Base-by-base conservation (phyloP, 805 yeast genomes). In the Blastobotrys peoriensis region DNA sequence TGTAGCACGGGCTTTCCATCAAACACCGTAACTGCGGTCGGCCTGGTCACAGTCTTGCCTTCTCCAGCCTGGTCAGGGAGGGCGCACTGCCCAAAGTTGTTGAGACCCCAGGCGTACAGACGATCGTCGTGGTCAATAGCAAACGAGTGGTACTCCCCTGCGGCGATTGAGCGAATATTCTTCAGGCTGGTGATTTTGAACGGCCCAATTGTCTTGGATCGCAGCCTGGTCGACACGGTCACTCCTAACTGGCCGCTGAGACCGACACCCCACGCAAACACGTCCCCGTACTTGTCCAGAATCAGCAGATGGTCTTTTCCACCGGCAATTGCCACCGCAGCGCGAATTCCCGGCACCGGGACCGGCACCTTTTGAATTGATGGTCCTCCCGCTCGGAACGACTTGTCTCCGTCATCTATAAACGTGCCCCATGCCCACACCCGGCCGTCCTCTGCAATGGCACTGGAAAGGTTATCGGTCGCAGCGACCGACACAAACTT, bases 361-460 rank as follows among this genome's bases (percentile, higher is more conserved):
- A 69, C 64, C 6, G 98, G 98, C 1, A 69, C 70, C 19, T 56
- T 67, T 65, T 93, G 98, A 39, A 79, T 65, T 50, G 71, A 64
- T 8, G 30, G 30, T 33, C 78, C 74, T 40, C 77, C 74, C 48
- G 79, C 79, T 52, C 77, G 75, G 65, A 86, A 93, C 2, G 96
- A 96, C 45, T 91, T 73, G 34, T 82, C 70, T 44, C 98, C 98
- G 65, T 93, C 98, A 56, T 62, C 73, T 47, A 56, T 82, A 68
- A 93, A 93, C 17, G 96, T 86, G 33, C 99, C 99, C 98, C 98
- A 93, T 0, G 97, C 94, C 63, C 81, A 93, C 6, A 94, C 88
- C 33, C 84, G 86, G 30, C 98, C 98, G 43, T 78, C 80, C 38
- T 77, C 82, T 33, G 81, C 75, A 46, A 93, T 66, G 2, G 80